Base-by-base conservation (phyloP, 1,139 yeast species). In the Kodamaea sp. region DNA sequence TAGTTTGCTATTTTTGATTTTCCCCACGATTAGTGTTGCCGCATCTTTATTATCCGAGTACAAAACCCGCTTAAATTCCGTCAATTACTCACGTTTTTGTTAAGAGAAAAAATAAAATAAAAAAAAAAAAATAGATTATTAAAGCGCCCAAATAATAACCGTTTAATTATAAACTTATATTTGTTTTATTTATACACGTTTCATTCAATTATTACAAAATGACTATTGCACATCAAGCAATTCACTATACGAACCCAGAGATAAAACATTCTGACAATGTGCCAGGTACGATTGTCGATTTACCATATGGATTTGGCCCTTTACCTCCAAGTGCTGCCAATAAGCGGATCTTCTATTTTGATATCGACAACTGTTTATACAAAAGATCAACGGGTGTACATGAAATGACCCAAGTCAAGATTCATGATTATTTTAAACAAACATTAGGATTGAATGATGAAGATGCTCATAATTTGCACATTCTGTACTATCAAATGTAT, bases 291-390 rank as follows among this genome's bases (percentile, higher is more conserved):
- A 53, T 49, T 11, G 77, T 74, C 1, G 42, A 50, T 4, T 58
- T 78, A 36, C 71, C 66, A 6, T 72, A 57, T 41, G 78, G 77
- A 3, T 62, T 58, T 43, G 80, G 79, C 1, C 78, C 81, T 2
- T 45, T 70, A 5, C 75, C 76, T 0, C 38, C 52, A 7, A 54
- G 58, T 20, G 31, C 50, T 11, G 37, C 45, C 30, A 65, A 65
- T 51, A 63, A 63, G 38, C 60, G 58, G 42, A 83, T 87, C 32
- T 85, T 90, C 63, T 88, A 79, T 61, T 92, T 90, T 53, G 98
- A 90, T 58, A 87, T 90, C 38, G 97, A 92, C 63, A 92, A 92
- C 60, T 87, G 96, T 54, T 73, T 92, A 32, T 92, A 92, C 61
- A 74, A 76, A 38, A 68, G 89, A 47, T 78, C 88, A 1, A 78